These are phyloP conservation scores for Aspergillus neotritici DNA, from an alignment of 2,329 filamentous ascomycete species.

Conservation along the genomic window DNA sequence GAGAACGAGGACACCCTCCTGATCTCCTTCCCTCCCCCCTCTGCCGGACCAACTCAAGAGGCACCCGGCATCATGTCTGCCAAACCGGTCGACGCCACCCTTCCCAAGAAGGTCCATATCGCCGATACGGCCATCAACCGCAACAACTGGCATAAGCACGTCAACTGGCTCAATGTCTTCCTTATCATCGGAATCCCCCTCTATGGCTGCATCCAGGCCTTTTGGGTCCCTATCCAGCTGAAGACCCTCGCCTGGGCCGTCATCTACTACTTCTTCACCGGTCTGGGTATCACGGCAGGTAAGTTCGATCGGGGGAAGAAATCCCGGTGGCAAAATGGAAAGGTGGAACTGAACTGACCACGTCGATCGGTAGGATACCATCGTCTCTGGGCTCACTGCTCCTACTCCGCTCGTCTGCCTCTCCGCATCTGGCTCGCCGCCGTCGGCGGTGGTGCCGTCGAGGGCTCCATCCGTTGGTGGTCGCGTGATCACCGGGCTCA, in stretches of 20 bases:
- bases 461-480: constrained; percentile 88
- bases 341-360: no score
- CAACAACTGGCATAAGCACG: constrained; percentile 83
- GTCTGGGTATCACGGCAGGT: constrained; percentile 74
- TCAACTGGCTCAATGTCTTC: constrained; percentile 86
- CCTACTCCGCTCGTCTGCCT: constrained; percentile 70
- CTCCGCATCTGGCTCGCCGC: constrained; percentile 78
- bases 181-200: constrained; percentile 75
- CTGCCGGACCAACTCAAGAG: no score
- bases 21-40: no score
- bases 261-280: constrained; percentile 75
- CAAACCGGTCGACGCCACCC: constrained; percentile 27
- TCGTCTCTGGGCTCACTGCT: constrained; percentile 79
- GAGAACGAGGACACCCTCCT: no score
- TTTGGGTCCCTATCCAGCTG: constrained; percentile 69
- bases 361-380: constrained; percentile 56
- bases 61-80: constrained; percentile 30
- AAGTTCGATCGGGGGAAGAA: constrained; percentile 26
- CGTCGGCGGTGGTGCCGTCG: constrained; percentile 73
- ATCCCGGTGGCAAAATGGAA: no score
- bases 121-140: constrained; percentile 73
- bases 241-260: constrained; percentile 71
- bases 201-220: constrained; percentile 64
- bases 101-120: constrained; percentile 73
- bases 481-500: constrained; percentile 79